Evolutionary conservation across 352 stramenopile genomes (phyloP), one percentile per base, ranked within the genome.

Genomic region (Hyaloperonospora brassicae): DNA sequence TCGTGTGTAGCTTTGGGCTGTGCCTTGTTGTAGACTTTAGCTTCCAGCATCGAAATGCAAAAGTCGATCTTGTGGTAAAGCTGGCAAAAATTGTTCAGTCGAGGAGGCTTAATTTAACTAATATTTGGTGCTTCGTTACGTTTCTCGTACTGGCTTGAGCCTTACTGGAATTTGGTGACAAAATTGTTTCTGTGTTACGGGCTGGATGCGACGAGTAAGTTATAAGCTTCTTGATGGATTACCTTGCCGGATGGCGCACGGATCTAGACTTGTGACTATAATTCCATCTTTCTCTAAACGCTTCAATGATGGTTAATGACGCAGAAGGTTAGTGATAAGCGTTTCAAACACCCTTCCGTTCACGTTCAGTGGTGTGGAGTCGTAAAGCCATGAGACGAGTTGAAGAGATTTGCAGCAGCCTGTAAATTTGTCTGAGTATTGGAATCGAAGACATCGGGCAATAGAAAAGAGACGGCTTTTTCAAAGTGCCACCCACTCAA

Each of bases 311-410:
- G 36, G 50, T 21, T 64, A 64, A 17, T 56, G 50, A 2, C 34
- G 45, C 22, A 64, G 27, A 24, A 64, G 51, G 24, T 57, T 49
- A 23, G 23, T 36, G 1, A 53, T 54, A 23, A 60, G 57, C 9
- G 46, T 44, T 0, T 64, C 47, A 14, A 57, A 14, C n/a, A 60
- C 57, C 11, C 5, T 21, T 17, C 14, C 39, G 35, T 52, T 54
- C 1, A 60, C 42, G 35, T 60, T 60, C n/a, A n/a, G 35, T 57
- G 47, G 21, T 44, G 34, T 35, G 30, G 21, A 13, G 31, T 42
- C 3, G 25, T 31, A 8, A 64, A 46, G 3, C 40, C 34, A 9
- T 36, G 38, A 2, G 23, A 55, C 1, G 43, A 6, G 21, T n/a
- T 50, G 30, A 58, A 57, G 0, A 57, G 35, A 1, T 21, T 14